phyloP scores from a whole-genome alignment of 1,284 basidiomycete genomes.

The Trametes pubescens region DNA sequence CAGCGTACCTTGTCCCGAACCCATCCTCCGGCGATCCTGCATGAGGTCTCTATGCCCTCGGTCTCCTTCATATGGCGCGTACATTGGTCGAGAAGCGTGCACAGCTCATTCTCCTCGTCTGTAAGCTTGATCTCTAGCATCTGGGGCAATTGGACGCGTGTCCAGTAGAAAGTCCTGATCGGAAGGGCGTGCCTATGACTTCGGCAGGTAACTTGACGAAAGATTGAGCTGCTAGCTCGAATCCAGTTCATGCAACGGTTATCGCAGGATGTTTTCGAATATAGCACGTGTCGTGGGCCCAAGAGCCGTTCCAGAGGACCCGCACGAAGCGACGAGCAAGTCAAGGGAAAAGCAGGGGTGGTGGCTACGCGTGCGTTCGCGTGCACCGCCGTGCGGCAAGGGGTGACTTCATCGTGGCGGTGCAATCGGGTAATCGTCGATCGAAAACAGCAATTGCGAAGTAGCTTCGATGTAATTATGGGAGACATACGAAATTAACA shows the following conservation, averaged over 20 bases:
- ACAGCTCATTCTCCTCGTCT: constrained; percentile 63
- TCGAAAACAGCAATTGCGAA: background rate
- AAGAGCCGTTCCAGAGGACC: background rate
- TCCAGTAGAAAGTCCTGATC: constrained; percentile 22
- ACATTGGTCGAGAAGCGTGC: constrained; percentile 75
- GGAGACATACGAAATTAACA: background rate
- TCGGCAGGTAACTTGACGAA: background rate
- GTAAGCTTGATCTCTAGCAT: constrained; percentile 57
- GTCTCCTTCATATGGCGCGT: constrained; percentile 59
- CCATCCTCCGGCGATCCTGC: constrained; percentile 95
- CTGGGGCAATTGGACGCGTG: constrained; percentile 30
- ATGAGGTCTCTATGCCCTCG: constrained; percentile 67
- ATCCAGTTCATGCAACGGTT: constrained; percentile 18
- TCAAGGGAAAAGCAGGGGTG: background rate
- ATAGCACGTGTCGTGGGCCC: background rate
- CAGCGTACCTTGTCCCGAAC: constrained; percentile 90
- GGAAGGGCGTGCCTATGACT: background rate
- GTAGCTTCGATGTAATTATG: background rate
- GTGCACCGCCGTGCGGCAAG: too few relatives aligned
- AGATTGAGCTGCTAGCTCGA: constrained; percentile 3
- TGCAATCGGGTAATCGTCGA: background rate
- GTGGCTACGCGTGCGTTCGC: background rate
- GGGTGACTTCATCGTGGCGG: constrained; percentile 21
- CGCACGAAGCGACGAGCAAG: background rate
- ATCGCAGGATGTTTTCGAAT: too few relatives aligned